Percentiles rank a stretch among this genome's conserved stretches.
Conservation (phyloP, 2,329 filamentous ascomycete genomes). For the Nothophoma quercina region DNA sequence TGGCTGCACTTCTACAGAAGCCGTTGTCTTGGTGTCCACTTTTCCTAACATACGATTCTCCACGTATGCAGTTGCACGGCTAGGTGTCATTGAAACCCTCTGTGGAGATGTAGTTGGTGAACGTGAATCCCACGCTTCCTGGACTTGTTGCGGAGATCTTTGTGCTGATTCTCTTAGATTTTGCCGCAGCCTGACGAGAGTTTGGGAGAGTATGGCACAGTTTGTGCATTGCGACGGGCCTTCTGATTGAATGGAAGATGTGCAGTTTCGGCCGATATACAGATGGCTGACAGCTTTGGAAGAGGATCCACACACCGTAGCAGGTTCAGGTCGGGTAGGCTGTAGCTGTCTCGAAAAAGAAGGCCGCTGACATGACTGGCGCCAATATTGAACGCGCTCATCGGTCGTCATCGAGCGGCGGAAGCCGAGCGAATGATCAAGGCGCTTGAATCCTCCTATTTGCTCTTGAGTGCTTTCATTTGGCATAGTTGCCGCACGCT, state of each 20-base stretch:
- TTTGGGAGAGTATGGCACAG: constrained; percentile 35
- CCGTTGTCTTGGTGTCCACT: too few relatives aligned
- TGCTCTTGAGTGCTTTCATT: constrained; percentile 13
- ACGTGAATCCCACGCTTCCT: too few relatives aligned
- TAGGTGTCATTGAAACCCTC: too few relatives aligned
- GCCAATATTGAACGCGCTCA: constrained; percentile 31
- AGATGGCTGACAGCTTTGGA: constrained; percentile 22
- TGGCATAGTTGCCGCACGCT: constrained; percentile 36
- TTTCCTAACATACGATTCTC: too few relatives aligned
- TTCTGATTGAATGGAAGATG: not conserved
- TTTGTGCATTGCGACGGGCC: constrained; percentile 26
- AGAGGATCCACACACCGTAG: constrained; percentile 30
- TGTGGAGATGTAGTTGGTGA: too few relatives aligned
- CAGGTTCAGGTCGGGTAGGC: not conserved
- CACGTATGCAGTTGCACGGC: not conserved
- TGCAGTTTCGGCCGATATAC: constrained; percentile 13
- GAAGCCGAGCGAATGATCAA: constrained; percentile 27
- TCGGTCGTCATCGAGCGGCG: constrained; percentile 36
- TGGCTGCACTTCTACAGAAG: too few relatives aligned
- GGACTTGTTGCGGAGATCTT: not conserved
- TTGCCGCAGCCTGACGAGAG: constrained; percentile 31
- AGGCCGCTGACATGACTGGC: constrained; percentile 2
- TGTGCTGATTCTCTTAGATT: constrained; percentile 18
- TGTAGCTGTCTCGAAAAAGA: not conserved
- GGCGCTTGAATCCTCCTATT: constrained; percentile 18